A percentile compares a stretch with the other conserved stretches of the same genome.
Evolutionary conservation across 148 eudicot species (phyloP).

Genomic region (Dianthus caryophyllus): DNA sequence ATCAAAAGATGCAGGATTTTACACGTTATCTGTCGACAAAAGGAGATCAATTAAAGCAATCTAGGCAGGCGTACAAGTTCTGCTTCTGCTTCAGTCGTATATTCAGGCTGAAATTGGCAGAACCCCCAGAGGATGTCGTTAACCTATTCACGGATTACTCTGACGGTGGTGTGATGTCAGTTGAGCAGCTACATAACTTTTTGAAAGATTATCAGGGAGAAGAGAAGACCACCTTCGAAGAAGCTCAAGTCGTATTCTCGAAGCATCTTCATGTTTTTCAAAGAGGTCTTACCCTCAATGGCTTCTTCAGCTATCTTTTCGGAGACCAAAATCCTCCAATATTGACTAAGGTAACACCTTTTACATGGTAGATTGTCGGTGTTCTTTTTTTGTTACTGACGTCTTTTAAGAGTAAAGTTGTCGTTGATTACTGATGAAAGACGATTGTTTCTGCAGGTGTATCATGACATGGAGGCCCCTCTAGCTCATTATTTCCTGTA

Average conservation of each 20-base stretch:
- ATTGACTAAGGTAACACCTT: conserved; percentile 24
- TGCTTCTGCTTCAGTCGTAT: conserved; percentile 45
- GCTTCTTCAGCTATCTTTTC: conserved; percentile 47
- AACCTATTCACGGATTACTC: conserved; percentile 38
- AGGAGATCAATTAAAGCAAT: conserved; percentile 12
- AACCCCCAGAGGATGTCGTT: conserved; percentile 42
- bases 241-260: conserved; percentile 38
- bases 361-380: background rate
- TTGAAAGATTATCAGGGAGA: conserved; percentile 43
- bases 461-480: conserved; percentile 24
- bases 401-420: background rate
- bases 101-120: conserved; percentile 38
- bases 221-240: conserved; percentile 24
- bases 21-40: conserved; percentile 5
- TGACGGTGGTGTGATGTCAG: conserved; percentile 42
- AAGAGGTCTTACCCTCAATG: conserved; percentile 43
- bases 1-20: conserved; percentile 14
- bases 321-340: conserved; percentile 51
- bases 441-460: conserved; percentile 13
- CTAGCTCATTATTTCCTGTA: conserved; percentile 28
- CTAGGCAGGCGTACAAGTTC: conserved; percentile 34
- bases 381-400: too few species aligned
- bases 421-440: background rate
- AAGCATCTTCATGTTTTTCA: conserved; percentile 40
- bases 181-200: conserved; percentile 33